Evolutionary conservation across 306 rosid genomes (phyloP).

Genomic region (Canavalia gladiata): DNA sequence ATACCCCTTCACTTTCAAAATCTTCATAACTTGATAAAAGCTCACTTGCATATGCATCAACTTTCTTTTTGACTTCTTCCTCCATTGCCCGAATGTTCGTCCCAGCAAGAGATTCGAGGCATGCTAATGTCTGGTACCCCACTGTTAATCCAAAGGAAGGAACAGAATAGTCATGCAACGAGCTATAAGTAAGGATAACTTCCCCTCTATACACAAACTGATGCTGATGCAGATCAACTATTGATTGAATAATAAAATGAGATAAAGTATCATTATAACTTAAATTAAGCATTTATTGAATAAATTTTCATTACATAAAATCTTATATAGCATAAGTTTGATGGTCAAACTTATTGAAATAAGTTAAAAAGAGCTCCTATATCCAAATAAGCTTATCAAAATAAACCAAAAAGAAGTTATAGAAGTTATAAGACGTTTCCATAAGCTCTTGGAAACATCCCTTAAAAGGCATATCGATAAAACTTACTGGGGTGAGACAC

Average conservation of each 20-base stretch:
- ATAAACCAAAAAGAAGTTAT: no score
- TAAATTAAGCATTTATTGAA: no score
- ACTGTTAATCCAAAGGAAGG: slow-evolving; percentile 55
- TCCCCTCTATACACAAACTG: neutral
- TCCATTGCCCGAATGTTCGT: slow-evolving; percentile 70
- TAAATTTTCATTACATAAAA: no score
- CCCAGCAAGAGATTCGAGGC: slow-evolving; percentile 63
- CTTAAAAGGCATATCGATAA: no score
- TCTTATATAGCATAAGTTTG: no score
- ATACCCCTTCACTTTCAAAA: slow-evolving; percentile 69
- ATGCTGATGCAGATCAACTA: neutral
- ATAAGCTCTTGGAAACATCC: no score
- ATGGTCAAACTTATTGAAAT: no score
- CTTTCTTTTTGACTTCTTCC: slow-evolving; percentile 79
- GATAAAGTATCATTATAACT: neutral
- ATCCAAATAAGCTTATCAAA: no score
- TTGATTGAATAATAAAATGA: neutral
- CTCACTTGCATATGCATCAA: slow-evolving; percentile 66
- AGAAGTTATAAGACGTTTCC: no score
- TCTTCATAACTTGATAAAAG: slow-evolving; percentile 62
- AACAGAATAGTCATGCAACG: slow-evolving; percentile 26
- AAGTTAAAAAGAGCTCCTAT: no score
- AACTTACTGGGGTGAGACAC: slow-evolving; percentile 69
- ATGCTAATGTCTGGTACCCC: slow-evolving; percentile 74
- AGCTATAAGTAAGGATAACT: neutral